Evolutionary conservation across 805 yeast genomes (phyloP).

Genomic region (Ascoidea rubescens): DNA sequence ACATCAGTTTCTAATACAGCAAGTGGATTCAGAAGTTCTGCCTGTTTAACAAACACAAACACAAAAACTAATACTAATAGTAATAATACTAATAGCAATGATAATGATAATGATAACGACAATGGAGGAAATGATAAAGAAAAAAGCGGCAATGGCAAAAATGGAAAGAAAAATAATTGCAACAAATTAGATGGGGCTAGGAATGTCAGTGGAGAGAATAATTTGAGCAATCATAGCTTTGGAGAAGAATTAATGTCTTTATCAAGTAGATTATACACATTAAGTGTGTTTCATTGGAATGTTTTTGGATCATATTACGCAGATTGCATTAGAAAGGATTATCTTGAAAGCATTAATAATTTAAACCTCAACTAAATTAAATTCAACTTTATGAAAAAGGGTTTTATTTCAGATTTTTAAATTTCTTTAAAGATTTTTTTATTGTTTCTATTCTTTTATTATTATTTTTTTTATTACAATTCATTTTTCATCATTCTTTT

Average conservation of each 20-base stretch:
- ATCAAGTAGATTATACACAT: constrained; percentile 45
- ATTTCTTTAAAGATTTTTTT: neutral
- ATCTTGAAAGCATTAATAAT: no score
- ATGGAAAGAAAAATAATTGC: constrained; percentile 1
- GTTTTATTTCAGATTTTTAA: neutral
- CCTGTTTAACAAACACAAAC: constrained; percentile 2
- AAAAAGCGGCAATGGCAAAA: constrained; percentile 9
- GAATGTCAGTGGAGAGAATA: constrained; percentile 9
- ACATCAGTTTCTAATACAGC: constrained; percentile 1
- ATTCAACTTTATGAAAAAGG: no score
- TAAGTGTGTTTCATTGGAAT: constrained; percentile 69
- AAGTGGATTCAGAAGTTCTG: neutral
- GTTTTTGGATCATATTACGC: constrained; percentile 65
- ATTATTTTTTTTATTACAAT: neutral
- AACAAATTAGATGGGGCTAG: neutral
- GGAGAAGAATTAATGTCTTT: constrained; percentile 43
- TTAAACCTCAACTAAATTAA: no score
- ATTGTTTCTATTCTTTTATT: no score
- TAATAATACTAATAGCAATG: constrained; percentile 12
- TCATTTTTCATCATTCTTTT: neutral
- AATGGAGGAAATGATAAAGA: neutral
- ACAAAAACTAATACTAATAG: constrained; percentile 1
- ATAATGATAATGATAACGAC: constrained; percentile 4
- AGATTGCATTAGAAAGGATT: constrained; percentile 20
- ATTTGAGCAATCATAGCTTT: constrained; percentile 14